Evolutionary conservation across 331 rosid genomes (phyloP), one percentile per base, ranked within the genome.

Genomic region (Pyracantha coccinea): DNA sequence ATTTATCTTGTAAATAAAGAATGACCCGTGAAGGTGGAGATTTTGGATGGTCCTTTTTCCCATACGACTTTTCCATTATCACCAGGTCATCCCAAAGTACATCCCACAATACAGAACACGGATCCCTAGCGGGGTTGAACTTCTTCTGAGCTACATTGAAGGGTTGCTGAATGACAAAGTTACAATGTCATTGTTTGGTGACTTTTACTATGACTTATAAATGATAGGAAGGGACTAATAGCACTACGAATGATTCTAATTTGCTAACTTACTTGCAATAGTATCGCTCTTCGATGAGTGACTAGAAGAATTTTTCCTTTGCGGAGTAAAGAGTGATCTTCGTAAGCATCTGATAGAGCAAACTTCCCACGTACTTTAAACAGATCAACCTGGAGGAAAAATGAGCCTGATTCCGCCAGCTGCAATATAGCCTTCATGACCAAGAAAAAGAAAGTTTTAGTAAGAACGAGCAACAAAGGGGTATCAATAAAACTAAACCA

Each of bases 291-390:
- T 79, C 96, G 82, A 77, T 92, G 97, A 47, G 99, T 90, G 79
- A 95, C 88, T 85, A 88, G 71, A 58, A 89, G 87, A 72, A 95
- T 84, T 84, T 83, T 90, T 81, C 93, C 97, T 79, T 95, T 90
- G 2, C 90, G 97, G 69, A 95, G 89, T 83, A 92, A 74, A 83
- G 90, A 95, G 78, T 95, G 99, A 87, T 95, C 93, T 88, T 95
- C 99, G 70, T 95, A 95, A 65, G 99, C 93, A 90, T 95, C 99
- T 38, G 99, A 85, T 78, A 95, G 80, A 17, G 99, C 99, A 73
- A 95, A 95, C 85, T 95, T 95, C 41, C 99, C 99, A 11, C 99
- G 99, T 61, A 95, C 97, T 86, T 90, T 95, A 83, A 95, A 95
- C 50, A 95, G 90, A 89, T 95, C 97, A 81, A 95, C 99, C 85